Evolutionary conservation across 192 early-diverging fungal genomes (phyloP).

Genomic region (Backusella tuberculispora): DNA sequence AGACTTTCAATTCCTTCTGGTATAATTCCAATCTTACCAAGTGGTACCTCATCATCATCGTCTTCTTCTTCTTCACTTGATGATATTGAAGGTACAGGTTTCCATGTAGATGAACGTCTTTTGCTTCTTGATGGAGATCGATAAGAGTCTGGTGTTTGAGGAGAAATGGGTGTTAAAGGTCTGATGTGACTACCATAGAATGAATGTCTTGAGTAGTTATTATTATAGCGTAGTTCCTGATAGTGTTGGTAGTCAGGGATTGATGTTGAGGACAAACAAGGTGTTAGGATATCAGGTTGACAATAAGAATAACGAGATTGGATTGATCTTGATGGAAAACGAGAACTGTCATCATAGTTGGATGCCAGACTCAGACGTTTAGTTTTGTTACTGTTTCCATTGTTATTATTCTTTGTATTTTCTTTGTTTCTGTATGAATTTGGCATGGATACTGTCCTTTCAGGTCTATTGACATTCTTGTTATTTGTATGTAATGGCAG

Average conservation of each 20-base stretch:
- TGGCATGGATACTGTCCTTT: constrained; percentile 3
- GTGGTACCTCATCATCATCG: not conserved
- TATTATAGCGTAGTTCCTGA: too few relatives aligned
- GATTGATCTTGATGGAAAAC: not conserved
- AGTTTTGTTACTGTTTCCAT: not conserved
- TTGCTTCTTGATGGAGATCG: constrained; percentile 4
- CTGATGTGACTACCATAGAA: not conserved
- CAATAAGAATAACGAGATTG: not conserved
- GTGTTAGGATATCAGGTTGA: not conserved
- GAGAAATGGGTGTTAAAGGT: not conserved
- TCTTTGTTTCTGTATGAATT: not conserved
- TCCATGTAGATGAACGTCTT: not conserved
- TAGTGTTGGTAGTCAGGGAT: too few relatives aligned
- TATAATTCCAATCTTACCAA: constrained; percentile 10
- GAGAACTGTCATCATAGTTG: not conserved
- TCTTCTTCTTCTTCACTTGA: not conserved
- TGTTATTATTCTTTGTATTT: not conserved
- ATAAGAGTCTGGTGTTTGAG: not conserved
- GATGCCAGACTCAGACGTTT: not conserved
- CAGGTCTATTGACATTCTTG: not conserved
- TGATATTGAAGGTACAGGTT: not conserved
- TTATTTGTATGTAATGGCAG: not conserved
- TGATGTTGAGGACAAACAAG: not conserved
- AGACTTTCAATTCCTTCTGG: not conserved
- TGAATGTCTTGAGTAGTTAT: not conserved